Percentiles rank a stretch among this genome's conserved stretches.
These are phyloP conservation scores for Zygosaccharomyces pseudobailii DNA, from an alignment of 1,139 yeast genomes.

Conservation along the genomic window DNA sequence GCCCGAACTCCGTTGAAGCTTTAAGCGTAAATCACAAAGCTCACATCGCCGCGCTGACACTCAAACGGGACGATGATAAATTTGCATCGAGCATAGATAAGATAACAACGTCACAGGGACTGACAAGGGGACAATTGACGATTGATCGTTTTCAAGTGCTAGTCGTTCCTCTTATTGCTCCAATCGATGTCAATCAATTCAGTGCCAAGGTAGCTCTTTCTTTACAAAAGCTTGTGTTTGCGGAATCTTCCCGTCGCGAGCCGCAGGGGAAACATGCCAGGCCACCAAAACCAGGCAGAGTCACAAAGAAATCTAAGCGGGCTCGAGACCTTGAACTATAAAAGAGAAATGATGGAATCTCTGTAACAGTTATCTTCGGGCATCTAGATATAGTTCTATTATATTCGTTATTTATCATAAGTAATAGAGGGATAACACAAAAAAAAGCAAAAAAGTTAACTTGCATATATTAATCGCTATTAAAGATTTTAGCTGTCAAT, in stretches of 20 bases:
- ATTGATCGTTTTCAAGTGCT: slow-evolving; percentile 14
- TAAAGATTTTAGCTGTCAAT: not conserved
- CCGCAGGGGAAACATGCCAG: not conserved
- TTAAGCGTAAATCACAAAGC: slow-evolving; percentile 28
- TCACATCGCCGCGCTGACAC: slow-evolving; percentile 26
- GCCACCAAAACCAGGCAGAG: slow-evolving; percentile 2
- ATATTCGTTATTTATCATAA: not conserved
- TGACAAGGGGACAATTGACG: slow-evolving; percentile 20
- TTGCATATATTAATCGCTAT: not conserved
- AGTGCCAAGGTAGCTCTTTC: not conserved
- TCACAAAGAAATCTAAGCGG: slow-evolving; percentile 2
- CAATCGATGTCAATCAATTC: not conserved
- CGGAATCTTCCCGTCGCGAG: slow-evolving; percentile 1
- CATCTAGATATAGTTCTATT: not conserved
- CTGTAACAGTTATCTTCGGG: not conserved
- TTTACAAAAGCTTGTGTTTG: slow-evolving; percentile 1
- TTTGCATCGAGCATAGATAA: slow-evolving; percentile 9
- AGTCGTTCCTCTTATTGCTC: not conserved
- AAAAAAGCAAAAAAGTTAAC: too few species aligned
- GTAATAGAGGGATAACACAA: too few species aligned
- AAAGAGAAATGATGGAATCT: not conserved
- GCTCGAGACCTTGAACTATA: slow-evolving; percentile 3
- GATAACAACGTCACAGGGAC: slow-evolving; percentile 4
- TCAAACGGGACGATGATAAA: slow-evolving; percentile 13
- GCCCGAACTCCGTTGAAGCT: slow-evolving; percentile 24